These are phyloP conservation scores for Eucalyptus curtisii DNA, from an alignment of 345 rosid genomes.

Conservation along the genomic window DNA sequence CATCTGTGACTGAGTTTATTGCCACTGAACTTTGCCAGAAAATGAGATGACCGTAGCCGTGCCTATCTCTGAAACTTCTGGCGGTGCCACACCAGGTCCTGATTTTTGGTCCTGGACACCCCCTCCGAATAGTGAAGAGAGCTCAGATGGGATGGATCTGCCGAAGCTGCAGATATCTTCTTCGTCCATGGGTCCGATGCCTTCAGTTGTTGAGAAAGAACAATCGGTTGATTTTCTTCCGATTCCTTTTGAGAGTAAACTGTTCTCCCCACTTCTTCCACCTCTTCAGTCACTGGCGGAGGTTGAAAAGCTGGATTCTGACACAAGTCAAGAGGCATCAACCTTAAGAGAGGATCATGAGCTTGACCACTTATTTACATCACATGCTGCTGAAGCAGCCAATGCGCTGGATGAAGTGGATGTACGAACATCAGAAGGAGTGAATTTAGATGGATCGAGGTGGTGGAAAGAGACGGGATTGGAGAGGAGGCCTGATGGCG, in stretches of 20 bases:
- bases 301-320: conserved; percentile 18
- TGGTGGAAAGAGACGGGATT: conserved; percentile 93
- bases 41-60: conserved; percentile 15
- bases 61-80: conserved; percentile 29
- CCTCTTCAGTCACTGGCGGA: conserved; percentile 62
- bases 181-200: conserved; percentile 11
- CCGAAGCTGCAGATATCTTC: conserved; percentile 12
- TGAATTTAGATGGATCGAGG: conserved; percentile 47
- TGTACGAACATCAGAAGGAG: conserved; percentile 29
- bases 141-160: conserved; percentile 2
- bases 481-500: conserved; percentile 67
- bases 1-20: background rate
- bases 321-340: conserved; percentile 13
- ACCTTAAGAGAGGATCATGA: conserved; percentile 25
- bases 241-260: conserved; percentile 69
- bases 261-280: conserved; percentile 34
- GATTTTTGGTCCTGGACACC: conserved; percentile 98
- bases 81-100: conserved; percentile 62
- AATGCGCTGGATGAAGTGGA: conserved; percentile 46
- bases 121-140: conserved; percentile 20
- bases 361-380: conserved; percentile 34
- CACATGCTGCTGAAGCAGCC: conserved; percentile 73
- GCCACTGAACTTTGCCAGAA: conserved; percentile 12
- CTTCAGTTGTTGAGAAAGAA: conserved; percentile 48
- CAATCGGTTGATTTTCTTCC: conserved; percentile 36